phyloP scores from a whole-genome alignment of 2,329 filamentous ascomycete species.

The Lithohypha guttulata region DNA sequence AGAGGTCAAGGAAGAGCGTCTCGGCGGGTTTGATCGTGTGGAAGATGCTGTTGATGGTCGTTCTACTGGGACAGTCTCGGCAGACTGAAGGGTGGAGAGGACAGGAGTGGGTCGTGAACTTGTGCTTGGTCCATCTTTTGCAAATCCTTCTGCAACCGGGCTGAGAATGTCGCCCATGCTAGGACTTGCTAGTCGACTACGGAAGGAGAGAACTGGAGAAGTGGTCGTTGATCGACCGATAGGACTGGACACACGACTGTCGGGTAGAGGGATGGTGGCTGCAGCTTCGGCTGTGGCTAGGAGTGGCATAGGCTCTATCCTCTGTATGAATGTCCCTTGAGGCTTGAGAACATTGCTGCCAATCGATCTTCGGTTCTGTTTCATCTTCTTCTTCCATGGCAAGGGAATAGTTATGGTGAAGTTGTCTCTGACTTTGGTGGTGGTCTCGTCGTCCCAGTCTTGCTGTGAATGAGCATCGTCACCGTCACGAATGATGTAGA shows the following conservation, averaged over 20 bases:
- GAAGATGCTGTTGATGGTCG: background rate
- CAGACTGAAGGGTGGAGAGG: slow-evolving; percentile 1
- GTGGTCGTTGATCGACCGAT: background rate
- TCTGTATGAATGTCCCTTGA: too few relatives aligned
- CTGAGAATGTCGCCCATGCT: slow-evolving; percentile 7
- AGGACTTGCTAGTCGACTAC: slow-evolving; percentile 6
- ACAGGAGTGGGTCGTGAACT: slow-evolving; percentile 2
- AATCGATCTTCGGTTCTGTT: too few relatives aligned
- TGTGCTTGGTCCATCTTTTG: slow-evolving; percentile 3
- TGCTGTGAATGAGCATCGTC: background rate
- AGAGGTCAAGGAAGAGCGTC: background rate
- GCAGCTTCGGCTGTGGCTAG: slow-evolving; percentile 2
- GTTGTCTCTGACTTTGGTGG: background rate
- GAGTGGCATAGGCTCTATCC: background rate
- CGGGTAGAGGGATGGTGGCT: slow-evolving; percentile 7
- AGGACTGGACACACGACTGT: slow-evolving; percentile 6
- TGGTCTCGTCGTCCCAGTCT: slow-evolving; percentile 3
- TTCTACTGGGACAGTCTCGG: background rate
- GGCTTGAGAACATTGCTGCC: too few relatives aligned
- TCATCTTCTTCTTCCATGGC: slow-evolving; percentile 6
- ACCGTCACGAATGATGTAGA: slow-evolving; percentile 3
- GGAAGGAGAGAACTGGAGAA: slow-evolving; percentile 8
- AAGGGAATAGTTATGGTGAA: slow-evolving; percentile 7
- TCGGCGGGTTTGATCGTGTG: too few relatives aligned
- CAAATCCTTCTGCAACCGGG: slow-evolving; percentile 7